Evolutionary conservation across 441 rosid genomes (phyloP).

Genomic region (Populus tomentosa): DNA sequence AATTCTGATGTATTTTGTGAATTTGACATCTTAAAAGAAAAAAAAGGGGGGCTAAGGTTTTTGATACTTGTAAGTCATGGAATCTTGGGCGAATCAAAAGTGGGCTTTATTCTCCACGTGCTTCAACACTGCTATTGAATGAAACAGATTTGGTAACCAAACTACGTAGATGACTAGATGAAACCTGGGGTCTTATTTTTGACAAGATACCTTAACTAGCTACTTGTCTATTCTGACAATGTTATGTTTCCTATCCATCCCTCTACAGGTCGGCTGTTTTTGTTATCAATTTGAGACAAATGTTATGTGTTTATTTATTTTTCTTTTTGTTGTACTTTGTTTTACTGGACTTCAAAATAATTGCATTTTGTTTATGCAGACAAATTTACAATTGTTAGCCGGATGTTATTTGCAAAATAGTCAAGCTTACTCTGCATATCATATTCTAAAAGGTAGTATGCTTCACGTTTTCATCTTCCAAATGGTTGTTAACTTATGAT

Average conservation of each 20-base stretch:
- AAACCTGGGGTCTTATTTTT: neutral
- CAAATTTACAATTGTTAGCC: slow-evolving; percentile 81
- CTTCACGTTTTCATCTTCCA: neutral
- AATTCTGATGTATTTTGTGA: too few relatives aligned
- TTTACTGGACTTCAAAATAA: neutral
- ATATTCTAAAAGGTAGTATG: slow-evolving; percentile 73
- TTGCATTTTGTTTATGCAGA: slow-evolving; percentile 38
- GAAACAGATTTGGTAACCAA: too few relatives aligned
- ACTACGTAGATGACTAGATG: neutral
- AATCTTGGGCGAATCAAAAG: too few relatives aligned
- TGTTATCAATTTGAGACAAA: neutral
- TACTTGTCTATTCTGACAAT: neutral
- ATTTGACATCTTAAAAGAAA: too few relatives aligned
- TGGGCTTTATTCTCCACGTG: too few relatives aligned
- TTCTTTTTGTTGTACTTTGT: slow-evolving; percentile 1
- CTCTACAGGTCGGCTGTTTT: neutral
- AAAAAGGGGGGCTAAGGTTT: too few relatives aligned
- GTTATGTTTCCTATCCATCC: neutral
- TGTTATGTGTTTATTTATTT: neutral
- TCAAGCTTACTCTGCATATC: slow-evolving; percentile 89
- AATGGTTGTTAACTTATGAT: slow-evolving; percentile 8
- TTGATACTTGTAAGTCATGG: too few relatives aligned
- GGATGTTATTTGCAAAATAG: slow-evolving; percentile 84
- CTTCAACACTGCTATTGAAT: too few relatives aligned
- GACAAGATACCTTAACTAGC: neutral